phyloP scores from a whole-genome alignment of 352 stramenopile genomes.

The Pythium guiyangense region DNA sequence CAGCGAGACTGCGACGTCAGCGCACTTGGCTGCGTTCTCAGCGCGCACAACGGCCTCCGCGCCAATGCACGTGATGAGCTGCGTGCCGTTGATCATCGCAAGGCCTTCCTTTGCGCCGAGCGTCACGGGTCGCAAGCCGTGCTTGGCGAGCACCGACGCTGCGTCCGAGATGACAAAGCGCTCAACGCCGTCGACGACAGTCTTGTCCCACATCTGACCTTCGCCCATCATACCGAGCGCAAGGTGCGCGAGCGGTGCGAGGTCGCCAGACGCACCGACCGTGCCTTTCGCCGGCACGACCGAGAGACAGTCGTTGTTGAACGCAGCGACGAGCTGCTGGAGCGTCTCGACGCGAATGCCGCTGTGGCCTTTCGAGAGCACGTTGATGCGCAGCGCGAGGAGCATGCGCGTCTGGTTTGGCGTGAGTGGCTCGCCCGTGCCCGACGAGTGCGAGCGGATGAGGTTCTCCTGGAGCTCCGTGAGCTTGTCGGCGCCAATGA shows the following conservation, averaged over 20 bases:
- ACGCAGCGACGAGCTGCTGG: slow-evolving; percentile 72
- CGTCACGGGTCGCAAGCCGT: slow-evolving; percentile 67
- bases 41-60: slow-evolving; percentile 76
- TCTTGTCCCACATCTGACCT: slow-evolving; percentile 83
- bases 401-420: slow-evolving; percentile 82
- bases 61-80: slow-evolving; percentile 86
- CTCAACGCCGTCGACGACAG: slow-evolving; percentile 29
- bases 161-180: slow-evolving; percentile 52
- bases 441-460: slow-evolving; percentile 76
- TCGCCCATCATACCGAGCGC: slow-evolving; percentile 88
- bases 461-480: slow-evolving; percentile 83
- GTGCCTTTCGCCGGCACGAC: slow-evolving; percentile 83
- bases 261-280: slow-evolving; percentile 83
- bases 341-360: slow-evolving; percentile 79
- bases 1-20: slow-evolving; percentile 75
- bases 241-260: slow-evolving; percentile 84
- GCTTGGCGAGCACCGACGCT: slow-evolving; percentile 60
- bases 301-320: slow-evolving; percentile 85
- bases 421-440: slow-evolving; percentile 72
- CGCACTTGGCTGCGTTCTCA: slow-evolving; percentile 65
- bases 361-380: slow-evolving; percentile 85
- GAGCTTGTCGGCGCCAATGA: slow-evolving; percentile 83
- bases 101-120: slow-evolving; percentile 87
- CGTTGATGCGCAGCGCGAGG: slow-evolving; percentile 85
- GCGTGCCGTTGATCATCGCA: slow-evolving; percentile 90